Percentiles rank a stretch among this genome's conserved stretches.
phyloP scores from a whole-genome alignment of 2,329 filamentous ascomycete genomes.

The Aureobasidium sp. region DNA sequence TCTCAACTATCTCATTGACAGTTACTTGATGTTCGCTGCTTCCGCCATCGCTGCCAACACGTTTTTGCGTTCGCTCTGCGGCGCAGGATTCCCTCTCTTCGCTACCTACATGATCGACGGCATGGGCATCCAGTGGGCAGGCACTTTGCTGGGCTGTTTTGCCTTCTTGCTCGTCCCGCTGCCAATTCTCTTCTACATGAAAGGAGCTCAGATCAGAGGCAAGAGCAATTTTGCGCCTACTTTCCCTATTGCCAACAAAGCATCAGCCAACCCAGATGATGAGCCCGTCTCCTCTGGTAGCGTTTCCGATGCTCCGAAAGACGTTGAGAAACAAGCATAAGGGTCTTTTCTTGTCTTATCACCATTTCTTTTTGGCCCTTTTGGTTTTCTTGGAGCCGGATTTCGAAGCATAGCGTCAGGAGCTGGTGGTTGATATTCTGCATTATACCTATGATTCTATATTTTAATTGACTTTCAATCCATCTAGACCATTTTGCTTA shows the following conservation, averaged over 20 bases:
- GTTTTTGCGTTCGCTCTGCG: constrained; percentile 42
- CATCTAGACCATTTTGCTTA: neutral
- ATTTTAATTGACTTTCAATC: neutral
- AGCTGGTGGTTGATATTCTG: neutral
- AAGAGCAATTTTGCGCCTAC: constrained; percentile 36
- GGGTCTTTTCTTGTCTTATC: neutral
- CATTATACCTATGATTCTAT: neutral
- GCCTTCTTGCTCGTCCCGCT: constrained; percentile 34
- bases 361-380: neutral
- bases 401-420: neutral
- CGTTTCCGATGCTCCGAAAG: neutral
- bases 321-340: constrained; percentile 12
- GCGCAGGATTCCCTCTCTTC: constrained; percentile 44
- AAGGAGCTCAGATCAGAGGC: constrained; percentile 34
- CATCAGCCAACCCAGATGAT: neutral
- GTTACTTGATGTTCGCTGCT: constrained; percentile 49
- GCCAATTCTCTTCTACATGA: constrained; percentile 36
- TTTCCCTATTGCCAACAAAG: constrained; percentile 13
- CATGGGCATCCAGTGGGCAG: constrained; percentile 42
- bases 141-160: constrained; percentile 36
- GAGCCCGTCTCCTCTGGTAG: neutral
- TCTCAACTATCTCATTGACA: constrained; percentile 52
- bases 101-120: constrained; percentile 45
- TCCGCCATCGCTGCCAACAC: constrained; percentile 49
- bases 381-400: neutral